Conservation (phyloP, 176 grass and related monocot species). For the Pontederia crassipes region DNA sequence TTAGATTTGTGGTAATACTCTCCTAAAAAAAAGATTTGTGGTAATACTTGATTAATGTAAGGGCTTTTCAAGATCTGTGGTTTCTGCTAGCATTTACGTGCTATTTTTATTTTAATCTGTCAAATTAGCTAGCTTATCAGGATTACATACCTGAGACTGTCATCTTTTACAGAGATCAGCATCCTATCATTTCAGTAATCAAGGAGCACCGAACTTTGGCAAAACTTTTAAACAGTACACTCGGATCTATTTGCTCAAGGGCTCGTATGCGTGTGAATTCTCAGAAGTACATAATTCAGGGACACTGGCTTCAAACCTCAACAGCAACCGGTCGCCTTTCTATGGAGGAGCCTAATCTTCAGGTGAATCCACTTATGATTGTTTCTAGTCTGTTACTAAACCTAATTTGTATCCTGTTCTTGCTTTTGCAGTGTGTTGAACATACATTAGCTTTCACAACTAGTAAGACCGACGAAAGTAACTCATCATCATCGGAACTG, state of each 20-base stretch:
- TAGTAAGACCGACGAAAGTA: conserved; percentile 29
- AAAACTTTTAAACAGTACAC: conserved; percentile 73
- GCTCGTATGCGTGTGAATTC: conserved; percentile 54
- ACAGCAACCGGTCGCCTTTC: conserved; percentile 88
- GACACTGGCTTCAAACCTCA: conserved; percentile 96
- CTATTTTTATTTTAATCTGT: too few species aligned
- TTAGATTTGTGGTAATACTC: too few species aligned
- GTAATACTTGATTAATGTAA: too few species aligned
- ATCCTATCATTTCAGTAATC: conserved; percentile 75
- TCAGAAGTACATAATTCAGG: conserved; percentile 85
- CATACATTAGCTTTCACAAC: conserved; percentile 67
- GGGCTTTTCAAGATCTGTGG: too few species aligned
- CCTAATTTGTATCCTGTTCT: conserved; percentile 22
- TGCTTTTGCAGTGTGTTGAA: conserved; percentile 73
- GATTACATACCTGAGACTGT: not conserved
- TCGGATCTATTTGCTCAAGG: conserved; percentile 75
- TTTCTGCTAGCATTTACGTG: too few species aligned
- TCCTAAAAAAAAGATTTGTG: too few species aligned
- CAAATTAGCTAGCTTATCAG: too few species aligned
- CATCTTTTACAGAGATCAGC: conserved; percentile 37
- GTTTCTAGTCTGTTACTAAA: conserved; percentile 17
- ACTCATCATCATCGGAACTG: conserved; percentile 20
- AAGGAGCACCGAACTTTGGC: conserved; percentile 89
- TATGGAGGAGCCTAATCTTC: conserved; percentile 98
- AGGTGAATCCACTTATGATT: conserved; percentile 37